phyloP scores from a whole-genome alignment of 2,329 filamentous ascomycete genomes.

The Cercospora citrullina region DNA sequence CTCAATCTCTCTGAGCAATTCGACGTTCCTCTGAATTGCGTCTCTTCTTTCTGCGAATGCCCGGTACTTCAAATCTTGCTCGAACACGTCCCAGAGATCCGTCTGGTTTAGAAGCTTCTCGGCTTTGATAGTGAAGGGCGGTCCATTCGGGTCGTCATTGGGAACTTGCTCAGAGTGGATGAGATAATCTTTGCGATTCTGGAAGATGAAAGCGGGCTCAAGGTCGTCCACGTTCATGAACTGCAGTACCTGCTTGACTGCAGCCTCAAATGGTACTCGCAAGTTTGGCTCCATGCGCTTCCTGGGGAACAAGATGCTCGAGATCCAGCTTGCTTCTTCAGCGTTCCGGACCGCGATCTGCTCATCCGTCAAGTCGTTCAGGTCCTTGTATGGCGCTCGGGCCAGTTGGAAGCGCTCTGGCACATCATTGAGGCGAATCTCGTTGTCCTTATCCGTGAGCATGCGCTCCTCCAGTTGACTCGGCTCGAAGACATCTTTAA shows the following conservation, averaged over 20 bases:
- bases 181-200: slow-evolving; percentile 96
- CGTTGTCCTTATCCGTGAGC: slow-evolving; percentile 91
- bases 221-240: slow-evolving; percentile 94
- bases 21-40: slow-evolving; percentile 74
- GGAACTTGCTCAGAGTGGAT: slow-evolving; percentile 79
- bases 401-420: slow-evolving; percentile 94
- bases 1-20: slow-evolving; percentile 63
- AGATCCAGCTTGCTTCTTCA: slow-evolving; percentile 91
- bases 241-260: slow-evolving; percentile 87
- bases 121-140: slow-evolving; percentile 71
- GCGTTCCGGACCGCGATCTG: slow-evolving; percentile 63
- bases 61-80: slow-evolving; percentile 92
- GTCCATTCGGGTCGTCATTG: slow-evolving; percentile 67
- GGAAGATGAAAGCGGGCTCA: slow-evolving; percentile 96
- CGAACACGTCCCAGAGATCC: slow-evolving; percentile 92
- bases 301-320: slow-evolving; percentile 83
- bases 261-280: slow-evolving; percentile 78
- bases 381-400: slow-evolving; percentile 79
- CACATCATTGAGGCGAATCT: slow-evolving; percentile 83
- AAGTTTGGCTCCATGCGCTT: slow-evolving; percentile 71
- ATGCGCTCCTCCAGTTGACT: slow-evolving; percentile 92
- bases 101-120: slow-evolving; percentile 90
- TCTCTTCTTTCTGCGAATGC: slow-evolving; percentile 91
- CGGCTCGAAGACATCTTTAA: slow-evolving; percentile 98
- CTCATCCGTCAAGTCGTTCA: slow-evolving; percentile 72